Base-by-base conservation (phyloP, 208 protist species). In the Sergeia podlipaevii region DNA sequence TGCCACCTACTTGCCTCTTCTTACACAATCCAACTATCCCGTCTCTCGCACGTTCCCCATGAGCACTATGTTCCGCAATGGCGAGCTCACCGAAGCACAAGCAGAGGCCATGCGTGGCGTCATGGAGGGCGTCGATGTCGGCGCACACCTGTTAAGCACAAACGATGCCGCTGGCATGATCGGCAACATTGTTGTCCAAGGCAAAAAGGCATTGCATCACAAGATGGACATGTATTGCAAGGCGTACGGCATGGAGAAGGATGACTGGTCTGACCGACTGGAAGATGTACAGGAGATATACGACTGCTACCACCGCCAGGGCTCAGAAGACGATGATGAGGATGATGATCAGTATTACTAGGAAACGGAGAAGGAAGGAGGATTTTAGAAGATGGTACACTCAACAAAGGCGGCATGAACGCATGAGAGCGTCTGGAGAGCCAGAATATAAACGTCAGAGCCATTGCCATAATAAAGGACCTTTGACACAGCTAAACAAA, bases 271-370 rank as follows among this genome's bases (percentile, higher is more conserved):
- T 33, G 86, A 94, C 60, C 41, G 41, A 2, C 8, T 81, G 47
- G 83, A 94, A 55, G 80, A 85, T n/a, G 72, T 76, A 6, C 10
- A 68, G 41, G 46, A 80, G 38, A 59, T 94, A 8, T 51, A 51
- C 28, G 86, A 94, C 58, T 77, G 87, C 58, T 94, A 94, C 60
- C 45, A 79, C 51, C 86, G 91, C 60, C 65, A 51, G 5, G 69
- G 62, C 15, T 63, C 44, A 49, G 62, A 70, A 0, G 62, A 74
- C 24, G 63, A 71, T 15, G 58, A 76, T 15, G 45, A 55, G 7
- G 47, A 71, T 23, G 47, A 38, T 30, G 42, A 61, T 20, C n/a
- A n/a, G n/a, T n/a, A n/a, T n/a, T n/a, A n/a, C n/a, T n/a, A n/a
- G n/a, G n/a, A n/a, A n/a, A n/a, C n/a, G n/a, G n/a, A n/a, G n/a